These are phyloP conservation scores for Stipa capillata DNA, from an alignment of 176 grass and related monocot genomes.

Conservation along the genomic window DNA sequence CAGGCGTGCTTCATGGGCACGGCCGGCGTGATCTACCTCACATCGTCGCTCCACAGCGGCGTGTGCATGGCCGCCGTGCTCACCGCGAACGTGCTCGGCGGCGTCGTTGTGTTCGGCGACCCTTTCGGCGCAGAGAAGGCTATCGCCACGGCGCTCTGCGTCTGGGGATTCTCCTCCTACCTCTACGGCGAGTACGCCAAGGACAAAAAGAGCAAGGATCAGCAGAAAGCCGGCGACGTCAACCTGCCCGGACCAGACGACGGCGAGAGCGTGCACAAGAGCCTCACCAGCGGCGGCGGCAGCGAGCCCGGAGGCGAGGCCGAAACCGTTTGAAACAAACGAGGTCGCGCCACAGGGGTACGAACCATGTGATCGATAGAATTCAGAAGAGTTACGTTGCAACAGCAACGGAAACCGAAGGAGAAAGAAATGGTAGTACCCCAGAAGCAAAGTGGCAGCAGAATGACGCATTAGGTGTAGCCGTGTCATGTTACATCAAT, in stretches of 20 bases:
- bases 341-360: background rate
- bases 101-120: conserved; percentile 68
- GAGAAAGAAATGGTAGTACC: background rate
- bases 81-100: conserved; percentile 57
- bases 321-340: conserved; percentile 22
- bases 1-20: conserved; percentile 97
- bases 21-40: conserved; percentile 70
- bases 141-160: conserved; percentile 60
- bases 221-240: background rate
- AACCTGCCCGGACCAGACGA: background rate
- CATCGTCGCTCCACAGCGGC: conserved; percentile 75
- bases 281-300: background rate
- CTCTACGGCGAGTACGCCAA: conserved; percentile 77
- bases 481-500: conserved; percentile 18
- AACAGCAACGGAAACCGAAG: background rate
- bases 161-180: conserved; percentile 80
- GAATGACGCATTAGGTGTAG: background rate
- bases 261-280: background rate
- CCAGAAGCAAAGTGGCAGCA: conserved; percentile 4
- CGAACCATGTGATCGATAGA: background rate
- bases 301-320: background rate
- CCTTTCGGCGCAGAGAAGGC: conserved; percentile 64
- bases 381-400: background rate
- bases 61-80: conserved; percentile 88
- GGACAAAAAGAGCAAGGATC: conserved; percentile 12